These are phyloP conservation scores for Cladosporium sp. DNA, from an alignment of 2,329 filamentous ascomycete species.

Conservation along the genomic window DNA sequence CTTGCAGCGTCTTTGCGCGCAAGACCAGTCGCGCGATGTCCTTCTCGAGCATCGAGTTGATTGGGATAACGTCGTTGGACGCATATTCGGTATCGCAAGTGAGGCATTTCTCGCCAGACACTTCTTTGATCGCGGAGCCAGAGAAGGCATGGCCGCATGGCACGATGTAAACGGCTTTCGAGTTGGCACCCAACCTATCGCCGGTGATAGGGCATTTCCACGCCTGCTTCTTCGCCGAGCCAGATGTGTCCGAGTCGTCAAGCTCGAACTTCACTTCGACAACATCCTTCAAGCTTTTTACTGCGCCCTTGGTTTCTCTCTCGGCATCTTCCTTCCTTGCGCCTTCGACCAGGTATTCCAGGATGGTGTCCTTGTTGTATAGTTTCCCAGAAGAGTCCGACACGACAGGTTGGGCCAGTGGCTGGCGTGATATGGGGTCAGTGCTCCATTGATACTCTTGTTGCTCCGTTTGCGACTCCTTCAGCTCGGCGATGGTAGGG, in stretches of 20 bases:
- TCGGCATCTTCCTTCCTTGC: constrained; percentile 58
- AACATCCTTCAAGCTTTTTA: constrained; percentile 80
- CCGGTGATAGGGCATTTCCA: constrained; percentile 85
- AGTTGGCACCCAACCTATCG: constrained; percentile 74
- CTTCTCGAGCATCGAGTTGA: constrained; percentile 66
- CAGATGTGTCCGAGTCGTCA: constrained; percentile 29
- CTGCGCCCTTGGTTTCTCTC: constrained; percentile 55
- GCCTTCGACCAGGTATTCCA: constrained; percentile 60
- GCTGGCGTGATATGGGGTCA: constrained; percentile 79
- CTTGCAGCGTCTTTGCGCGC: constrained; percentile 64
- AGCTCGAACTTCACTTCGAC: constrained; percentile 76
- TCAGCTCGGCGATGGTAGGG: constrained; percentile 78
- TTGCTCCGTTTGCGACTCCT: constrained; percentile 81
- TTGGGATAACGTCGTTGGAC: constrained; percentile 72
- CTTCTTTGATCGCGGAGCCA: constrained; percentile 69
- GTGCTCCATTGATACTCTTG: constrained; percentile 82
- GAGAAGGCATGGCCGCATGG: constrained; percentile 95
- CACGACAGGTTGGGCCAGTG: constrained; percentile 70
- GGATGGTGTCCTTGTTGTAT: constrained; percentile 91
- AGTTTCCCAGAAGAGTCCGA: constrained; percentile 80
- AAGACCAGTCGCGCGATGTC: constrained; percentile 66
- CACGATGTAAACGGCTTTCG: constrained; percentile 82
- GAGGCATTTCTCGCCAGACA: constrained; percentile 57
- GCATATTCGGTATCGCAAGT: constrained; percentile 70
- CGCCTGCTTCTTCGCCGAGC: constrained; percentile 44